These are phyloP conservation scores for Pseudogymnoascus pannorum DNA, from an alignment of 2,329 filamentous ascomycete species.

Conservation along the genomic window DNA sequence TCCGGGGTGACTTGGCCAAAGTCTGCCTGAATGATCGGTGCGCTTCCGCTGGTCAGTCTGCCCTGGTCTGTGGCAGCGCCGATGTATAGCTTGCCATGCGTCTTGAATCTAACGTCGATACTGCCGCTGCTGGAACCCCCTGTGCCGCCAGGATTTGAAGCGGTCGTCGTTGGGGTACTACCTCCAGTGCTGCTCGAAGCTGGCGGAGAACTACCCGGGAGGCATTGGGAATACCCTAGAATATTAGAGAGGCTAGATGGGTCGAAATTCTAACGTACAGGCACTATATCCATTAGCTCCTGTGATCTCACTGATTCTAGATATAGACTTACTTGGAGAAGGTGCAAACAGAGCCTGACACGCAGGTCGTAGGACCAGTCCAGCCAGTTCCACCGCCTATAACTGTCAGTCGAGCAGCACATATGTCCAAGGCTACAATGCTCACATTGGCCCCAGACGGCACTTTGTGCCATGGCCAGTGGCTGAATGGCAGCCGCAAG, in stretches of 20 bases:
- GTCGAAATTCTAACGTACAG: constrained; percentile 1
- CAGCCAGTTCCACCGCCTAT: constrained; percentile 26
- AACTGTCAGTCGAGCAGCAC: neutral
- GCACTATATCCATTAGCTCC: neutral
- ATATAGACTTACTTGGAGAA: constrained; percentile 15
- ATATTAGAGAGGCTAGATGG: neutral
- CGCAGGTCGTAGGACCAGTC: constrained; percentile 26
- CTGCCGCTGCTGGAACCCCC: constrained; percentile 9
- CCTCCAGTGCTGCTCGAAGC: neutral
- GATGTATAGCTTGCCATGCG: constrained; percentile 12
- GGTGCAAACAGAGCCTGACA: constrained; percentile 25
- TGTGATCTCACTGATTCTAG: neutral
- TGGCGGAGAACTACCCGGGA: constrained; percentile 13
- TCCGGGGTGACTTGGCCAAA: constrained; percentile 61
- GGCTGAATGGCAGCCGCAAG: neutral
- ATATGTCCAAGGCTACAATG: neutral
- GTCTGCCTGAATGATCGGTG: constrained; percentile 42
- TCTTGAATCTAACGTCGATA: neutral
- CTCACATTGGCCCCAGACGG: constrained; percentile 2
- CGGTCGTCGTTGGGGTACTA: constrained; percentile 11
- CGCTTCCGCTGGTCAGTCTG: neutral
- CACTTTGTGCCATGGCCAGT: neutral
- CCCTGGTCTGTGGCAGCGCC: constrained; percentile 10
- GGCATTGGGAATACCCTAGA: constrained; percentile 21
- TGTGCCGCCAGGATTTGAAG: constrained; percentile 9